Base-by-base conservation (phyloP, 1,284 basidiomycete species). In the Puccinia hordei region DNA sequence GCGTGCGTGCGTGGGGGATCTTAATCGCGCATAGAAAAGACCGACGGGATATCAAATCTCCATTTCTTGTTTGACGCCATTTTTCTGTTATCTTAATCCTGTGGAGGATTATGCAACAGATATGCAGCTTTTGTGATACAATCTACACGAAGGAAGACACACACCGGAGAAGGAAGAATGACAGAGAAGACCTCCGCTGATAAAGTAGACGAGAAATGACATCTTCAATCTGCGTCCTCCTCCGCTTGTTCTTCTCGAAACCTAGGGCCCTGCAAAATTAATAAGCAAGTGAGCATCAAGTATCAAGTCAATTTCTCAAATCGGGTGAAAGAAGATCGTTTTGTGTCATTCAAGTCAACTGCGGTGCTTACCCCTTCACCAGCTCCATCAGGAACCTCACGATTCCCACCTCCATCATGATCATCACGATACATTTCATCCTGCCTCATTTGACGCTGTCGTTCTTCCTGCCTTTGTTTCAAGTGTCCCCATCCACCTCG, bases 351-450 rank as follows among this genome's bases (percentile, higher is more conserved):
- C 33, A 24, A 73, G 27, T 12, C 57, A 27, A 55, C 38, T 41
- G 24, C 30, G 1, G 33, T 27, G 19, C 27, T 22, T 55, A 78
- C 76, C 33, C 76, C 65, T 78, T 78, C 77, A 71, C 69, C 77
- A 35, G 66, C 55, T 8, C 77, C 77, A 73, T 80, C 77, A 22
- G 88, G 88, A 0, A 89, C 94, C 74, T 94, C 93, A 81, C 91
- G 91, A 90, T 73, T 91, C 91, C 76, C 92, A 89, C 38, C 92
- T 91, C 80, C 92, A 90, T 83, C 82, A 80, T 91, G 90, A 4
- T 90, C 90, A 83, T 95, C 93, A 2, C 90, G 90, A 86, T 99
- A 98, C 33, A 96, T 90, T 85, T 93, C 93, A 83, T 88, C 88
- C 85, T 98, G 94, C 81, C 87, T 85, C 66, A 91, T 90, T 83